Conservation (phyloP, 2,329 filamentous ascomycete genomes). For the Zymoseptoria passerinii region DNA sequence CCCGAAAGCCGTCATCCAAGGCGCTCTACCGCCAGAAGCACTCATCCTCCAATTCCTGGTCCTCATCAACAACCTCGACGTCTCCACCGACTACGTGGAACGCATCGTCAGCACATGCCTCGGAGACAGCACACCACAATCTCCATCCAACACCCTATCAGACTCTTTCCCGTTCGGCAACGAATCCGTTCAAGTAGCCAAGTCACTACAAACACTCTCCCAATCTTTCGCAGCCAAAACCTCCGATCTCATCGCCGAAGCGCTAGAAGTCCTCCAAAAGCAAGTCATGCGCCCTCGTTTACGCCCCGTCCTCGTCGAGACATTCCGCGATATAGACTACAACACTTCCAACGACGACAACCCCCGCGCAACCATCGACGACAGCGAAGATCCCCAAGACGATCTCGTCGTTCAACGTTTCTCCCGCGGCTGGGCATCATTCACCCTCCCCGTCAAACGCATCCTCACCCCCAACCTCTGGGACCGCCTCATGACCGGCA, state of each 20-base stretch:
- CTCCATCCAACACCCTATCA: constrained; percentile 17
- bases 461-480: constrained; percentile 74
- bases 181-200: constrained; percentile 62
- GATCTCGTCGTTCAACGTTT: constrained; percentile 73
- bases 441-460: constrained; percentile 76
- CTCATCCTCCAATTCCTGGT: constrained; percentile 84
- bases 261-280: constrained; percentile 75
- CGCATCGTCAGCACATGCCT: constrained; percentile 72
- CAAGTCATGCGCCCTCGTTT: constrained; percentile 80
- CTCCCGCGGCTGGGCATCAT: constrained; percentile 72
- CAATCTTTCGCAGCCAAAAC: constrained; percentile 68
- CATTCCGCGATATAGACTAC: constrained; percentile 90
- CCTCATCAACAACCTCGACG: constrained; percentile 89
- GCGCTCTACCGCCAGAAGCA: constrained; percentile 76
- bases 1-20: constrained; percentile 68
- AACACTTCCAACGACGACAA: constrained; percentile 48
- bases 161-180: constrained; percentile 73
- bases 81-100: constrained; percentile 81
- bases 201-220: constrained; percentile 60
- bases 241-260: constrained; percentile 72
- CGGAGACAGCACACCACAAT: constrained; percentile 22
- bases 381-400: constrained; percentile 29
- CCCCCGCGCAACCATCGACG: constrained; percentile 41
- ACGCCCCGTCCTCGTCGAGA: constrained; percentile 73
- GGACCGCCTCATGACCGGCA: constrained; percentile 63